Evolutionary conservation across 2,329 filamentous ascomycete species (phyloP).

Genomic region (Colletotrichum salicis): DNA sequence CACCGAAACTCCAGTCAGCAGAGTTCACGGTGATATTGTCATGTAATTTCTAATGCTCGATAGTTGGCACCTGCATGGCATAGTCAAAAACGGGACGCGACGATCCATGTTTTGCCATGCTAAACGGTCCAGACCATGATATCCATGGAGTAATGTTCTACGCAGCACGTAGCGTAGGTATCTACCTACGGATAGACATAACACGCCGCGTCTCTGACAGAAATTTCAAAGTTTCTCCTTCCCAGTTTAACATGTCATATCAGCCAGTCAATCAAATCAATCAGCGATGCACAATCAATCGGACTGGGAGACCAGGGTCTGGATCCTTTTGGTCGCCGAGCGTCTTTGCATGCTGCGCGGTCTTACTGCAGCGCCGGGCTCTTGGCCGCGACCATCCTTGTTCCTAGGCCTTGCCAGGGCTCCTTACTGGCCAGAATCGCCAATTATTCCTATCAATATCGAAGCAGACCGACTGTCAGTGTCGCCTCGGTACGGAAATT

Average conservation of each 20-base stretch:
- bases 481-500: not conserved
- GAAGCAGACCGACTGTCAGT: not conserved
- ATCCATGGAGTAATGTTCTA: not conserved
- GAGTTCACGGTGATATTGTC: not conserved
- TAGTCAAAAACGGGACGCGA: not conserved
- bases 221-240: not conserved
- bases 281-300: slow-evolving; percentile 7
- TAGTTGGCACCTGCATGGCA: not conserved
- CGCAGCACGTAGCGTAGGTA: too few relatives aligned
- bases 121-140: too few relatives aligned
- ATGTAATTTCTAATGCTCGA: slow-evolving; percentile 3
- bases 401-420: not conserved
- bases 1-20: not conserved
- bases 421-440: slow-evolving; percentile 7
- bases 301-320: not conserved
- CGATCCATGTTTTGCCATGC: not conserved
- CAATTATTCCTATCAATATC: not conserved
- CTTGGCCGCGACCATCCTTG: slow-evolving; percentile 2
- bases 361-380: not conserved
- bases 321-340: slow-evolving; percentile 19
- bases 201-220: not conserved
- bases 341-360: not conserved
- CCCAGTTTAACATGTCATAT: slow-evolving; percentile 18
- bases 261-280: slow-evolving; percentile 5
- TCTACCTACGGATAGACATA: not conserved